These are phyloP conservation scores for Inga oerstediana DNA, from an alignment of 306 rosid species.

Conservation along the genomic window DNA sequence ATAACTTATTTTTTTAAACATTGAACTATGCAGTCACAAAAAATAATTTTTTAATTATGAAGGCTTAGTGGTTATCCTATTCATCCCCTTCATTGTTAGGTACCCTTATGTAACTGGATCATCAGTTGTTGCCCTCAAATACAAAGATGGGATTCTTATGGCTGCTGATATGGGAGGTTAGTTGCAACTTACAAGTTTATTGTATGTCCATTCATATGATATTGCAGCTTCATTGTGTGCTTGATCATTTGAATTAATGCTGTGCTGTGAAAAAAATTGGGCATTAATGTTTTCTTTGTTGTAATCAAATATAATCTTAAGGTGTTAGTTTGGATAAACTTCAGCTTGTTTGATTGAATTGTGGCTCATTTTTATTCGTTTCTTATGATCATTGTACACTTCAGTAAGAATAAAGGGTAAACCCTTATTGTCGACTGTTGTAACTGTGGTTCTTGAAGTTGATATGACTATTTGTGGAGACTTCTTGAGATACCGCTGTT, in stretches of 20 bases:
- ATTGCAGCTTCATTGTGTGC: not conserved
- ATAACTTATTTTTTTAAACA: not conserved
- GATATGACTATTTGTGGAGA: not conserved
- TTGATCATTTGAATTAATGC: not conserved
- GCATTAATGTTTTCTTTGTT: not conserved
- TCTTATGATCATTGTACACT: not conserved
- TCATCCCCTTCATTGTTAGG: constrained; percentile 36
- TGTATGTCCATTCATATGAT: not conserved
- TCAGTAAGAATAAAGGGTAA: too few relatives aligned
- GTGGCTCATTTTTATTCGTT: not conserved
- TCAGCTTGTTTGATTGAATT: constrained; percentile 16
- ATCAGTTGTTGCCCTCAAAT: not conserved
- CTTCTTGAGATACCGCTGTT: not conserved
- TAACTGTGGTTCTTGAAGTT: not conserved
- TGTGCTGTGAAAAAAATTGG: not conserved
- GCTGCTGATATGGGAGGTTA: constrained; percentile 35
- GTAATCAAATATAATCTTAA: not conserved
- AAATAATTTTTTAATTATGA: too few relatives aligned
- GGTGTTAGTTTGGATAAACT: not conserved
- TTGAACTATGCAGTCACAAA: not conserved
- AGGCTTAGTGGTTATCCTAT: too few relatives aligned
- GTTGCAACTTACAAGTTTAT: constrained; percentile 16
- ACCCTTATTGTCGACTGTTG: not conserved
- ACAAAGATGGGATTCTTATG: not conserved
- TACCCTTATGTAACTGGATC: constrained; percentile 54